Conservation (phyloP, 352 stramenopile species). For the Thraustochytrium striatum region DNA sequence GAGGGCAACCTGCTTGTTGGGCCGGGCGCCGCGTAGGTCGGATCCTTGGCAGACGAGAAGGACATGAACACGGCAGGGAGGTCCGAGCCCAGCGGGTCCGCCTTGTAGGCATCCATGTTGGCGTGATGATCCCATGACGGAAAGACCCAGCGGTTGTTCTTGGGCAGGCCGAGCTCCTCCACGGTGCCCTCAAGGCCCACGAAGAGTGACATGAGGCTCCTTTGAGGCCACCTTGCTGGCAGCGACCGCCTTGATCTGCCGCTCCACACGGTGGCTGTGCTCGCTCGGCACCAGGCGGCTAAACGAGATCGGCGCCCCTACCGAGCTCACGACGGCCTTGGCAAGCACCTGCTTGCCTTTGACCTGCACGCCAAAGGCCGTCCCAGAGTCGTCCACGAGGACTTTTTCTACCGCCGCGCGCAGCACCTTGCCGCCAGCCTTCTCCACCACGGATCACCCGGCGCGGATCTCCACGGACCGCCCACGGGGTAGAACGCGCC, state of each 20-base stretch:
- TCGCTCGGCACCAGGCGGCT: too few species aligned
- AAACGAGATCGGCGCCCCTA: too few species aligned
- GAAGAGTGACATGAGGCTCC: slow-evolving; percentile 36
- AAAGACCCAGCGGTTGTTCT: slow-evolving; percentile 15
- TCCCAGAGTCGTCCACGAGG: slow-evolving; percentile 50
- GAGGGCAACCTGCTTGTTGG: neutral
- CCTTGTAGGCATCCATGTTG: neutral
- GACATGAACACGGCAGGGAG: slow-evolving; percentile 30
- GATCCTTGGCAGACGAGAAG: slow-evolving; percentile 43
- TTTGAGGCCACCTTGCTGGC: too few species aligned
- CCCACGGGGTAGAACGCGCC: slow-evolving; percentile 59
- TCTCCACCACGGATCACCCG: slow-evolving; percentile 54
- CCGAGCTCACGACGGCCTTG: too few species aligned
- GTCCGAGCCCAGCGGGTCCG: neutral
- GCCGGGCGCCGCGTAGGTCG: neutral
- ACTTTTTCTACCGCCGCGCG: slow-evolving; percentile 54
- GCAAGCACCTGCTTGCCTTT: neutral
- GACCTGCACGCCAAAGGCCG: slow-evolving; percentile 47
- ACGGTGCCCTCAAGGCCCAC: slow-evolving; percentile 35
- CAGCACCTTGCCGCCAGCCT: slow-evolving; percentile 56
- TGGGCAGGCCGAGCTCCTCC: neutral
- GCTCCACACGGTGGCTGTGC: too few species aligned
- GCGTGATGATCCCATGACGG: neutral
- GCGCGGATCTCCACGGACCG: slow-evolving; percentile 54
- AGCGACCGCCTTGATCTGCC: too few species aligned